These are phyloP conservation scores for Pythium folliculosum DNA, from an alignment of 352 stramenopile genomes.

Conservation along the genomic window DNA sequence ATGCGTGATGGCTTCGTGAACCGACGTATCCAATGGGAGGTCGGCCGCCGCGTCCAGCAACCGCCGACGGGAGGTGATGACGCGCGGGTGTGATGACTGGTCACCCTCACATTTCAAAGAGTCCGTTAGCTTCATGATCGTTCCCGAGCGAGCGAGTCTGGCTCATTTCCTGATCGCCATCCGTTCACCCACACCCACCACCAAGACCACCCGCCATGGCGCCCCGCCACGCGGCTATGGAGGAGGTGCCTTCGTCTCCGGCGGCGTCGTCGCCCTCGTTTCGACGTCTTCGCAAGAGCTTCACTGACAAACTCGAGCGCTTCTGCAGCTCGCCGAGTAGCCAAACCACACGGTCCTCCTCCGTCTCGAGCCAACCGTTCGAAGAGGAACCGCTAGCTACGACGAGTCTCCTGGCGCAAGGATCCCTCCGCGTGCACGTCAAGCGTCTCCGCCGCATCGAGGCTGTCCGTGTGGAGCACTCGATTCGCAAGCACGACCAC, in stretches of 20 bases:
- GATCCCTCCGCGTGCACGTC: not conserved
- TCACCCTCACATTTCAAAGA: no score
- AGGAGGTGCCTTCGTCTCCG: not conserved
- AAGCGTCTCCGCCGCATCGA: not conserved
- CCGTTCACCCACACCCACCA: no score
- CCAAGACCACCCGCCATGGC: not conserved
- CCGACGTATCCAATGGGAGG: no score
- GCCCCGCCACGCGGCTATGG: not conserved
- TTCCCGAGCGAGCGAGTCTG: no score
- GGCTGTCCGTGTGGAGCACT: constrained; percentile 15
- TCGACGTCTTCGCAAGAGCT: not conserved
- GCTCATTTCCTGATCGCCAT: no score
- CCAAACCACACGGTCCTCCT: not conserved
- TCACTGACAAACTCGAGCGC: constrained; percentile 9
- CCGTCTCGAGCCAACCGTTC: not conserved
- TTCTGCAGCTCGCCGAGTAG: not conserved
- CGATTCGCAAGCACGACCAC: constrained; percentile 13
- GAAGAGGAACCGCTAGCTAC: constrained; percentile 5
- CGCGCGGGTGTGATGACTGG: no score
- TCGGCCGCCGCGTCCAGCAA: no score
- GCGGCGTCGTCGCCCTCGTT: not conserved
- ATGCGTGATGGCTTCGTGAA: no score
- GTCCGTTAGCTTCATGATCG: no score
- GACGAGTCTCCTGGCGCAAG: not conserved
- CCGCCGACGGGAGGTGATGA: no score